Base-by-base conservation (phyloP, 2,329 filamentous ascomycete genomes). In the Knufia fluminis region DNA sequence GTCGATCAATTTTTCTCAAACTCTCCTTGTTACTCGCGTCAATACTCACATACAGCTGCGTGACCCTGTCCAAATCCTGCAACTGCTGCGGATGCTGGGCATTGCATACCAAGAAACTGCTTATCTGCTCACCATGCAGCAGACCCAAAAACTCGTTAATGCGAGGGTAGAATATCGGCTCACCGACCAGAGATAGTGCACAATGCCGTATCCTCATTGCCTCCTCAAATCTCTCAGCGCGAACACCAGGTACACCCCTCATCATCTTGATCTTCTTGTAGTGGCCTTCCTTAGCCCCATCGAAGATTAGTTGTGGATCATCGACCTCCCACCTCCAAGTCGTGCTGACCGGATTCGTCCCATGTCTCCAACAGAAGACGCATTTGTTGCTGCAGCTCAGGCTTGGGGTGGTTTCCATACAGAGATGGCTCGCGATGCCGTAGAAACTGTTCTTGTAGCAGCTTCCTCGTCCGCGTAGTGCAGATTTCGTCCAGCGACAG, bases 391-490 rank as follows among this genome's bases (percentile, higher is more conserved):
- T 92, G 74, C 91, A 98, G 8, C 88, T 94, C 3, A 98, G 78
- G 0, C 90, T 95, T 0, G 91, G 91, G 0, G 91, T 97, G 1
- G 91, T 91, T 69, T 98, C 91, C 92, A 98, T 98, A 68, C 91
- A 98, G 54, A 94, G 84, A 63, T 98, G 92, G 0, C 90, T 96
- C 56, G 85, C 80, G 66, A 98, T 98, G 43, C 91, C 91, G 67
- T 98, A 98, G 67, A 98, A 94, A 0, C 87, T 94, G 68, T 82
- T 96, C 64, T 98, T 97, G 76, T 98, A 98, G 72, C 91, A 98
- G 20, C 87, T 94, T 3, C 91, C 92, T 35, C 91, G 83, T 10
- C 91, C 91, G 33, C 91, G 86, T 1, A 97, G 80, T 8, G 91
- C 91, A 1, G 90, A 96, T 69, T 98, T 98, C 8, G 92, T 97